These are phyloP conservation scores for Pleurotus tuoliensis DNA, from an alignment of 768 basidiomycete genomes.

Conservation along the genomic window DNA sequence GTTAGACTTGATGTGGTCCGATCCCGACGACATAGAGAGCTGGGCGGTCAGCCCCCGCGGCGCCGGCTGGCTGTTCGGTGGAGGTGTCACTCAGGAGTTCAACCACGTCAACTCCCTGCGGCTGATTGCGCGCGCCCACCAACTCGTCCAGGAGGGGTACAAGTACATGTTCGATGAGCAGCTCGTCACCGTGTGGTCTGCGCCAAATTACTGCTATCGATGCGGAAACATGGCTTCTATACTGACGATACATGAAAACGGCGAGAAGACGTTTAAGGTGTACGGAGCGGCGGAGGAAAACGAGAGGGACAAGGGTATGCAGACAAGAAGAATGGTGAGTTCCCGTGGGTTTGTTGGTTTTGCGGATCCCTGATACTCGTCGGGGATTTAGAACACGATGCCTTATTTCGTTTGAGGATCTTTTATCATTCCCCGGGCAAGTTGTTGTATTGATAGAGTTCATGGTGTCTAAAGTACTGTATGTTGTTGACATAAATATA, in stretches of 20 bases:
- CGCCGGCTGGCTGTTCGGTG: slow-evolving; percentile 94
- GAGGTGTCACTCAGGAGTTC: slow-evolving; percentile 86
- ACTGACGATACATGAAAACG: slow-evolving; percentile 74
- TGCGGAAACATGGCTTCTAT: slow-evolving; percentile 93
- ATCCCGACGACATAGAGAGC: slow-evolving; percentile 90
- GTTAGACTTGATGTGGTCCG: slow-evolving; percentile 98
- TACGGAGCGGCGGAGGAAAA: slow-evolving; percentile 90
- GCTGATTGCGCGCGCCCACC: slow-evolving; percentile 93
- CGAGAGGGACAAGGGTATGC: slow-evolving; percentile 76
- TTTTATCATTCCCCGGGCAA: too few relatives aligned
- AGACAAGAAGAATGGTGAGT: slow-evolving; percentile 69
- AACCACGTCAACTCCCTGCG: slow-evolving; percentile 86
- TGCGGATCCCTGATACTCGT: neutral
- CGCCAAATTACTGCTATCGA: slow-evolving; percentile 77
- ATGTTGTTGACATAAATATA: too few relatives aligned
- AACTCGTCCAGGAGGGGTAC: slow-evolving; percentile 93
- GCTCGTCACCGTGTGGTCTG: slow-evolving; percentile 92
- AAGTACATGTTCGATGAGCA: slow-evolving; percentile 96
- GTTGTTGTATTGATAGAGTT: too few relatives aligned
- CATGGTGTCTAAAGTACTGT: too few relatives aligned
- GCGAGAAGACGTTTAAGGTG: slow-evolving; percentile 67
- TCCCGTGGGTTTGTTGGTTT: neutral
- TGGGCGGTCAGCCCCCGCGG: slow-evolving; percentile 98
- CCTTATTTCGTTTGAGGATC: slow-evolving; percentile 7
- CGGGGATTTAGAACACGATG: neutral